Conservation (phyloP, 257 asterid genomes). For the Scutellaria minor region DNA sequence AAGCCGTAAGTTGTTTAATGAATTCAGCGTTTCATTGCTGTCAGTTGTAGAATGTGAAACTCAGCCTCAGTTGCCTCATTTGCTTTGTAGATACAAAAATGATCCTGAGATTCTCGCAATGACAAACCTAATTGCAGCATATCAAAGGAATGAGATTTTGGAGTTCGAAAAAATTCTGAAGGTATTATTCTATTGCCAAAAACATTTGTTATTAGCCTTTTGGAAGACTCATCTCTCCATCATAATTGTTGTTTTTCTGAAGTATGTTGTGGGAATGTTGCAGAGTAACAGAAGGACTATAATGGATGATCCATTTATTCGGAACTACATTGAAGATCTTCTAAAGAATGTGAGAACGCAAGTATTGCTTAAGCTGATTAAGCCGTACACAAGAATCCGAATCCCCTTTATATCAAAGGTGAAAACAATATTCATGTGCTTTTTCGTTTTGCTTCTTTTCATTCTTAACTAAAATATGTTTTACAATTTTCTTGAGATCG, state of each 20-base stretch:
- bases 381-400: conserved; percentile 95
- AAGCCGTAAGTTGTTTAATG: conserved; percentile 76
- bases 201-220: conserved; percentile 23
- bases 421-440: not conserved
- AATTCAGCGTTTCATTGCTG: conserved; percentile 29
- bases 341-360: conserved; percentile 96
- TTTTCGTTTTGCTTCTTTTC: too few species aligned
- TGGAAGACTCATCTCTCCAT: conserved; percentile 18
- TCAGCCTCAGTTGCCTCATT: conserved; percentile 23
- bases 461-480: not conserved
- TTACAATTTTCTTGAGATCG: too few species aligned
- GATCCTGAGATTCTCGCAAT: conserved; percentile 97
- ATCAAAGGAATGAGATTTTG: conserved; percentile 94
- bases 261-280: conserved; percentile 23
- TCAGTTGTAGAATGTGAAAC: not conserved
- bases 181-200: conserved; percentile 45
- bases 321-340: conserved; percentile 98
- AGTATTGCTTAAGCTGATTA: conserved; percentile 94
- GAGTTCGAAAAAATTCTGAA: conserved; percentile 95
- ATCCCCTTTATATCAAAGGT: conserved; percentile 98
- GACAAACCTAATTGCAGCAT: conserved; percentile 97
- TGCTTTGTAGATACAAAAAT: conserved; percentile 72
- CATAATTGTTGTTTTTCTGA: not conserved
- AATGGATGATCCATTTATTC: conserved; percentile 96
- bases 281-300: conserved; percentile 98